Base-by-base conservation (phyloP, 208 protist species). In the Crithidia thermophila region DNA sequence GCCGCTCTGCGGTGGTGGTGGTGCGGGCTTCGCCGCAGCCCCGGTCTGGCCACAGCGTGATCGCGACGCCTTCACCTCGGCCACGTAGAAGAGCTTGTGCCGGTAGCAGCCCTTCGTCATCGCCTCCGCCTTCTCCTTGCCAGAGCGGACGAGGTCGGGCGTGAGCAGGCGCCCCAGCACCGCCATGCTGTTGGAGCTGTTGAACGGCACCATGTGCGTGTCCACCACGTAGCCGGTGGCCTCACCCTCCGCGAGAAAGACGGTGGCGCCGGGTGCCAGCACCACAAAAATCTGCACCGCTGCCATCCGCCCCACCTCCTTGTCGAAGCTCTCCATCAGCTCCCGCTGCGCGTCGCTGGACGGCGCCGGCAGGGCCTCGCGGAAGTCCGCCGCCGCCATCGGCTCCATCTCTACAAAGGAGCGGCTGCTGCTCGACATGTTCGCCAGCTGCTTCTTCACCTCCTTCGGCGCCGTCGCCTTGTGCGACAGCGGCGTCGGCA, bases 241-340 rank as follows among this genome's bases (percentile, higher is more conserved):
- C 37, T 66, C 61, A 20, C 69, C 69, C 21, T 80, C 66, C 0
- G 77, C 51, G 10, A 80, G 34, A 18, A 46, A 64, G 7, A 84
- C 65, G 2, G 79, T 75, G 10, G 42, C 69, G 28, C 74, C 79
- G 0, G 79, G 79, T 1, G 79, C 79, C 2, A 84, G 67, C 40
- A 69, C 79, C 9, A 77, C n/a, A 9, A 65, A 72, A 23, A 84
- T 25, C 21, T 57, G 39, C 23, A 61, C 47, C 40, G 37, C 69
- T 9, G 37, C 69, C 46, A 56, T 59, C 14, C n/a, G 10, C 16
- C n/a, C 5, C 14, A 23, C 36, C 21, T 39, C 31, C 18, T 31
- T 46, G 61, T 75, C 49, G 14, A 75, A 65, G 34, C 21, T 40
- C 1, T 42, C 11, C 28, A 75, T 43, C 55, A 51, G 28, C 16